Percentiles rank a stretch among this genome's conserved stretches.
These are phyloP conservation scores for Fusarium chaquense DNA, from an alignment of 2,329 filamentous ascomycete species.

Conservation along the genomic window DNA sequence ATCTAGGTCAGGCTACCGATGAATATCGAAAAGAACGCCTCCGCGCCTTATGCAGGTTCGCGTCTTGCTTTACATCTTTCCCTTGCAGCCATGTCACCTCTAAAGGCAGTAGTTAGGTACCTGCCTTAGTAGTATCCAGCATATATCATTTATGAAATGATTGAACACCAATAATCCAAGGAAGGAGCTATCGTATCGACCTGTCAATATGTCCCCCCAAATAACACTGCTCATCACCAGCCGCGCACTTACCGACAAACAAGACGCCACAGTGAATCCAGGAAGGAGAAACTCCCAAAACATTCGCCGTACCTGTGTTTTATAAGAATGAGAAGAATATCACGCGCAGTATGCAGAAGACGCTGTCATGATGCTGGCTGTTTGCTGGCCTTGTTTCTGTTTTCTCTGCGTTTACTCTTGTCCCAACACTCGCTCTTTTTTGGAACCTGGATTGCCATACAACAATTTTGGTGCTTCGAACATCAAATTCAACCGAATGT, in stretches of 20 bases:
- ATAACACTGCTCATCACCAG: constrained; percentile 14
- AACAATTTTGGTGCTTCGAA: constrained; percentile 38
- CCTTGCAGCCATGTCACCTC: not conserved
- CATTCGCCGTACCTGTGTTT: constrained; percentile 9
- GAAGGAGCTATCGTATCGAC: not conserved
- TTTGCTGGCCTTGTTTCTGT: constrained; percentile 1
- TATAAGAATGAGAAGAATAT: not conserved
- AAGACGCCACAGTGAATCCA: constrained; percentile 6
- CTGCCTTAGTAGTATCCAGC: not conserved
- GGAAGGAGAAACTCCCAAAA: not conserved
- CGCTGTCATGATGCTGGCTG: constrained; percentile 1
- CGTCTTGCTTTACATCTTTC: constrained; percentile 4
- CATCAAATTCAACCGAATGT: constrained; percentile 6
- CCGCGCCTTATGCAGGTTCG: constrained; percentile 29
- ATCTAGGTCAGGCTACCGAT: not conserved
- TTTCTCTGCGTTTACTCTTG: constrained; percentile 1
- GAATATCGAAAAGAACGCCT: not conserved
- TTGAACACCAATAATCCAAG: not conserved
- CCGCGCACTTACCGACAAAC: constrained; percentile 21
- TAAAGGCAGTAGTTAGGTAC: not conserved
- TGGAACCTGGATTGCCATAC: constrained; percentile 35
- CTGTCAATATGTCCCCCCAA: not conserved
- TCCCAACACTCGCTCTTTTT: constrained; percentile 30
- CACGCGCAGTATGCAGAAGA: constrained; percentile 8
- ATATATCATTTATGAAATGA: not conserved